Evolutionary conservation across 2,329 filamentous ascomycete genomes (phyloP).

Genomic region (Botrytis aclada): DNA sequence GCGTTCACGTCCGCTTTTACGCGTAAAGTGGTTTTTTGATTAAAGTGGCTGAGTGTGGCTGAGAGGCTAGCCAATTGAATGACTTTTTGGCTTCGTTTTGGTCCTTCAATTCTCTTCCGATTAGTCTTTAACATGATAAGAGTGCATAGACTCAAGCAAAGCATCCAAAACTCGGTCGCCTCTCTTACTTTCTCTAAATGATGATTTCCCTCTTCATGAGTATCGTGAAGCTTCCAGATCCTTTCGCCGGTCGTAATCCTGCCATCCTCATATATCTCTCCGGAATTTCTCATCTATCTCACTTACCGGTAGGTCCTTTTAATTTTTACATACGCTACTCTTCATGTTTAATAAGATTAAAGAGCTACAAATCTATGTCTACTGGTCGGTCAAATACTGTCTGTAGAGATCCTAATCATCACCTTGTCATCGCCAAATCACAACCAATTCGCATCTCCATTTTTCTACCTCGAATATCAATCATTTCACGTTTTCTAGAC

Average conservation of each 20-base stretch:
- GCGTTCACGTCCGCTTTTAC: conserved; percentile 3
- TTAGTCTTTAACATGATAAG: neutral
- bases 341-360: neutral
- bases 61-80: neutral
- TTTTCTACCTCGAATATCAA: neutral
- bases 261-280: neutral
- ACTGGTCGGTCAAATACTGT: neutral
- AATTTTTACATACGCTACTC: neutral
- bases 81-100: neutral
- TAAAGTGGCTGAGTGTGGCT: neutral
- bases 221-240: neutral
- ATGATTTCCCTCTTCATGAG: neutral
- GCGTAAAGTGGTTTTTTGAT: conserved; percentile 19
- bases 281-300: neutral
- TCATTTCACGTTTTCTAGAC: neutral
- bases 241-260: neutral
- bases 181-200: neutral
- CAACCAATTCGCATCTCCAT: neutral
- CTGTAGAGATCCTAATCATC: neutral
- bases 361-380: neutral
- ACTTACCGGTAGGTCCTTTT: neutral
- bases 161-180: neutral
- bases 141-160: neutral
- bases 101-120: neutral
- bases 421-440: neutral